Conservation (phyloP, 192 early-diverging fungal species). For the Mortierella claussenii region DNA sequence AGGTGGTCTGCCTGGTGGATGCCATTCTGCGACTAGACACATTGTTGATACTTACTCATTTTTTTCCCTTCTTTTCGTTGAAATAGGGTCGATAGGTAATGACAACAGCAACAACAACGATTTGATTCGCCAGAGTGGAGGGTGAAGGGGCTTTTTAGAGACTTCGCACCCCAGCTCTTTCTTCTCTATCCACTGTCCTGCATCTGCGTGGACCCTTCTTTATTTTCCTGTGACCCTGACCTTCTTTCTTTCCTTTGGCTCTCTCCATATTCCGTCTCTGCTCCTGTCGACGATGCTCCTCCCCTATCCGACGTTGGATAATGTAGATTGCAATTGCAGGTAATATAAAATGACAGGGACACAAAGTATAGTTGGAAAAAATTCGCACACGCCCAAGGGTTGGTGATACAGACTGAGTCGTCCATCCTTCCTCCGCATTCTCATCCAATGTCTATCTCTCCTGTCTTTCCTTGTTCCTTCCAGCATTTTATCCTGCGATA, state of each 20-base stretch:
- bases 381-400: not conserved
- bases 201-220: not conserved
- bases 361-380: no score
- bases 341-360: slow-evolving; percentile 1
- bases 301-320: no score
- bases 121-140: not conserved
- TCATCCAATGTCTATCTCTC: not conserved
- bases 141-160: no score
- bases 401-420: not conserved
- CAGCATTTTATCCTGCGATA: slow-evolving; percentile 40
- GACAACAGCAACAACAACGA: not conserved
- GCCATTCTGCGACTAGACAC: no score
- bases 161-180: not conserved
- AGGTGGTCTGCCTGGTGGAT: no score
- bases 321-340: slow-evolving; percentile 24
- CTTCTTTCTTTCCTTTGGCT: not conserved
- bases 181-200: not conserved
- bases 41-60: slow-evolving; percentile 1
- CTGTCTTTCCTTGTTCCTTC: no score
- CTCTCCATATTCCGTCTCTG: not conserved
- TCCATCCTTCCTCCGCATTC: not conserved
- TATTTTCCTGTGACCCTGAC: not conserved
- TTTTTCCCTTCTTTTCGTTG: not conserved
- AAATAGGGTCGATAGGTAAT: slow-evolving; percentile 13
- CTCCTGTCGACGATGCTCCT: no score